A percentile compares a stretch with the other conserved stretches of the same genome.
Conservation (phyloP, 148 eudicot genomes). For the Persicaria maculosa region DNA sequence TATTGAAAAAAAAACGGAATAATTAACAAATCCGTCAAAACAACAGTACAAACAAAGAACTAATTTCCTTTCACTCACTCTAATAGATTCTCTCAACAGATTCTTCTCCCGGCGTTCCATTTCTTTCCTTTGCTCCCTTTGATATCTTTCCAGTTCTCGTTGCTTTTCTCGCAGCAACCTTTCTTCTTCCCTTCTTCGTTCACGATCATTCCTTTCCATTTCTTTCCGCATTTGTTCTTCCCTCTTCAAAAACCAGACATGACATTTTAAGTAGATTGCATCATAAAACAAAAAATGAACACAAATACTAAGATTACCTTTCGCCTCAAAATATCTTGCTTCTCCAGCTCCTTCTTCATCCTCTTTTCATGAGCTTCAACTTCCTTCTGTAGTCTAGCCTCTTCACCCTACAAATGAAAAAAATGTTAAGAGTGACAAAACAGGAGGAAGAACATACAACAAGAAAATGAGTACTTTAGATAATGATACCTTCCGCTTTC, state of each 20-base stretch:
- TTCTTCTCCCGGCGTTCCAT: slow-evolving; percentile 82
- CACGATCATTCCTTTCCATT: slow-evolving; percentile 92
- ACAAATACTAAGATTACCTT: slow-evolving; percentile 43
- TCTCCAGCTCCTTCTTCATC: slow-evolving; percentile 83
- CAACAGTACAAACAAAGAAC: slow-evolving; percentile 2
- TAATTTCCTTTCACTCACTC: slow-evolving; percentile 37
- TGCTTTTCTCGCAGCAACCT: slow-evolving; percentile 82
- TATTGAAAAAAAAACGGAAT: neutral
- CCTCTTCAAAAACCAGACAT: slow-evolving; percentile 40
- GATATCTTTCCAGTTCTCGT: slow-evolving; percentile 83
- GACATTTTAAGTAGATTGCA: slow-evolving; percentile 13
- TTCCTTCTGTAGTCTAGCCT: slow-evolving; percentile 77
- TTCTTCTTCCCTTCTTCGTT: slow-evolving; percentile 87
- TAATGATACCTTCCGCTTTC: slow-evolving; percentile 67
- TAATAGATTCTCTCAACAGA: slow-evolving; percentile 61
- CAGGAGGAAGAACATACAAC: neutral
- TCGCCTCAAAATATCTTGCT: slow-evolving; percentile 77
- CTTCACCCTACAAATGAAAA: slow-evolving; percentile 54
- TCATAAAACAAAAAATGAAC: neutral
- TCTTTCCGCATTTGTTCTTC: slow-evolving; percentile 93
- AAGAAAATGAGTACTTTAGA: neutral
- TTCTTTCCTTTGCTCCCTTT: slow-evolving; percentile 89
- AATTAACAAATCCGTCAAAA: slow-evolving; percentile 8
- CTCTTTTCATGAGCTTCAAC: slow-evolving; percentile 84
- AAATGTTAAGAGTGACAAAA: neutral